Evolutionary conservation across 2,329 filamentous ascomycete genomes (phyloP).

Genomic region (Pestalotiopsis sp.): DNA sequence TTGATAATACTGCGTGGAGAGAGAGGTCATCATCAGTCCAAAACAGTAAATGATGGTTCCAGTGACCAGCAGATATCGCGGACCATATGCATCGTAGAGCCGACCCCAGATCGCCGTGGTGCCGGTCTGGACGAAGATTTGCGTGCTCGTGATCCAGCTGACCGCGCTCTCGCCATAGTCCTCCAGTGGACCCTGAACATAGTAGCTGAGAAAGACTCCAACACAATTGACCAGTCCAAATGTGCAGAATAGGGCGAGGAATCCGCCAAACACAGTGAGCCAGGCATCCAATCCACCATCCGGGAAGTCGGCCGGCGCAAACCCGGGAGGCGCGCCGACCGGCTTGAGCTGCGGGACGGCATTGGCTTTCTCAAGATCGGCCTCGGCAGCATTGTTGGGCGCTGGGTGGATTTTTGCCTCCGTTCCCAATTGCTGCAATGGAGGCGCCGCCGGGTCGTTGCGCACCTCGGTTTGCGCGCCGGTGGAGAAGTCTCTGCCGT

Average conservation of each 20-base stretch:
- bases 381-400: constrained; percentile 2
- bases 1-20: constrained; percentile 44
- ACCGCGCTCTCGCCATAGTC: constrained; percentile 51
- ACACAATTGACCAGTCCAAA: constrained; percentile 43
- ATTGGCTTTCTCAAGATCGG: constrained; percentile 9
- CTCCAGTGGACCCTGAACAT: constrained; percentile 47
- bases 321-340: constrained; percentile 10
- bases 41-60: constrained; percentile 59
- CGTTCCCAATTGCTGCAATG: constrained; percentile 1
- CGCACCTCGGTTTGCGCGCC: not conserved
- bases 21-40: constrained; percentile 62
- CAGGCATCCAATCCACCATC: constrained; percentile 62
- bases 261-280: constrained; percentile 55
- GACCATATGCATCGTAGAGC: constrained; percentile 62
- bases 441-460: not conserved
- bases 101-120: constrained; percentile 53
- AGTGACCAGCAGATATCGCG: constrained; percentile 52
- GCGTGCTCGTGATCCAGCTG: constrained; percentile 59
- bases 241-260: constrained; percentile 39
- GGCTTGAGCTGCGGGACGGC: not conserved
- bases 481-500: not conserved
- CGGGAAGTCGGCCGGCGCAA: constrained; percentile 49
- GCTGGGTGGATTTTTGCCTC: constrained; percentile 5
- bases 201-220: constrained; percentile 62
- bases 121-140: constrained; percentile 47